Percentiles rank a stretch among this genome's conserved stretches.
These are phyloP conservation scores for Penicillium subrubescens DNA, from an alignment of 495 filamentous ascomycete species.

Conservation along the genomic window DNA sequence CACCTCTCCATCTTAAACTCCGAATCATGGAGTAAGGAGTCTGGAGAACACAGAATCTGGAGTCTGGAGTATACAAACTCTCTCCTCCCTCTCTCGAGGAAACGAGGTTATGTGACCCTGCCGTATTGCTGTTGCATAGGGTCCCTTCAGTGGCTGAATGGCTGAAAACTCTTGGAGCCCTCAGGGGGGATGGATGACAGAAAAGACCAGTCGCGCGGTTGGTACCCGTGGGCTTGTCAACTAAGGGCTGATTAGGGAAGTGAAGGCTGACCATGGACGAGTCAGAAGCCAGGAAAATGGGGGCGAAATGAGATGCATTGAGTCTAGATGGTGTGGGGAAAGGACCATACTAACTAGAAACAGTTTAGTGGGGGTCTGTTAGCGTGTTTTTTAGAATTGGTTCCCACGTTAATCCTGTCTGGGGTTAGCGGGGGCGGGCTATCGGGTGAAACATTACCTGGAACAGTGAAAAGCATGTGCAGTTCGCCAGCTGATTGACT, in stretches of 20 bases:
- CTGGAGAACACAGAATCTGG: neutral
- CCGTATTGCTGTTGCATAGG: slow-evolving; percentile 8
- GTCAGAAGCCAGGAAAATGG: neutral
- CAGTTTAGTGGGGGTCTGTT: neutral
- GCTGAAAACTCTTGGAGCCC: neutral
- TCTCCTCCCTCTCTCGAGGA: neutral
- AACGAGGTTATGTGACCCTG: slow-evolving; percentile 10
- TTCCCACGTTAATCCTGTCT: neutral
- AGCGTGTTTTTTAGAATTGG: neutral
- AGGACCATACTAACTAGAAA: neutral
- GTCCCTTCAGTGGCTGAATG: slow-evolving; percentile 5
- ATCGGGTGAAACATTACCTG: neutral
- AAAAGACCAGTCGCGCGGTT: neutral
- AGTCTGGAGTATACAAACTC: neutral
- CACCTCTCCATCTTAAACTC: neutral
- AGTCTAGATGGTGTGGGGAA: neutral
- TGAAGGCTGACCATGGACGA: neutral
- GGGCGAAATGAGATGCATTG: neutral
- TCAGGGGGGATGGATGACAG: neutral
- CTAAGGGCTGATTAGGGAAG: neutral
- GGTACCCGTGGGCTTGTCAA: neutral
- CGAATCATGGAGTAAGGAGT: neutral
- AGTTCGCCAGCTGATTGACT: neutral
- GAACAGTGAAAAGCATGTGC: neutral
- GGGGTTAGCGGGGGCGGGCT: neutral